Evolutionary conservation across 768 basidiomycete species (phyloP).

Genomic region (Trametes coccinea): DNA sequence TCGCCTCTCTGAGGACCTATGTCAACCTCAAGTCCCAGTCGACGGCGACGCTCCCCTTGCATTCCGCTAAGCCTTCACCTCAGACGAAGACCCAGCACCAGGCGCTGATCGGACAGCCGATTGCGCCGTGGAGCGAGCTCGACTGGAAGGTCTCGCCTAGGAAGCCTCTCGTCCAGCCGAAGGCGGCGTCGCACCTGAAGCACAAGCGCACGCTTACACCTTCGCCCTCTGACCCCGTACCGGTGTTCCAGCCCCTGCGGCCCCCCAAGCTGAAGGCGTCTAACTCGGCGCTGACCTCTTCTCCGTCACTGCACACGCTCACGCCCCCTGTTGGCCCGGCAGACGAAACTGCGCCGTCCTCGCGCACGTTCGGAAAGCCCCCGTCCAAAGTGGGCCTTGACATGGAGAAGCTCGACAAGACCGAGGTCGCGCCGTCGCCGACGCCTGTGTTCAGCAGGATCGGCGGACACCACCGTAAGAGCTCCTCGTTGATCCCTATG

Average conservation of each 20-base stretch:
- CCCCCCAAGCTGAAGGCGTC: slow-evolving; percentile 42
- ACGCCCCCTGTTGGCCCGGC: slow-evolving; percentile 28
- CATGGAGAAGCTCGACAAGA: slow-evolving; percentile 22
- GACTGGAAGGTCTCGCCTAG: slow-evolving; percentile 42
- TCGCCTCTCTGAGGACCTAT: slow-evolving; percentile 54
- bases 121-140: slow-evolving; percentile 61
- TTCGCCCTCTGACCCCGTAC: slow-evolving; percentile 57
- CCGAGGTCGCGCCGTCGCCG: slow-evolving; percentile 25
- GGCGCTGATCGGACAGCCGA: slow-evolving; percentile 48
- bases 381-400: slow-evolving; percentile 33
- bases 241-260: slow-evolving; percentile 58
- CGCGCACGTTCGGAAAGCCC: slow-evolving; percentile 40
- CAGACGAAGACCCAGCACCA: slow-evolving; percentile 12
- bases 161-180: slow-evolving; percentile 30
- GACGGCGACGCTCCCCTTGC: slow-evolving; percentile 15
- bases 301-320: slow-evolving; percentile 29
- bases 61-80: background rate
- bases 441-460: slow-evolving; percentile 40
- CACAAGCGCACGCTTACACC: slow-evolving; percentile 62
- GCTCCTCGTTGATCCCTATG: slow-evolving; percentile 27
- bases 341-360: slow-evolving; percentile 40
- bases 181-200: slow-evolving; percentile 33
- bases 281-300: slow-evolving; percentile 20
- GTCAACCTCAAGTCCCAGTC: slow-evolving; percentile 32
- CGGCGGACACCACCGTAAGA: slow-evolving; percentile 26